phyloP scores from a whole-genome alignment of 495 filamentous ascomycete genomes.

The Aspergillus avenaceus region DNA sequence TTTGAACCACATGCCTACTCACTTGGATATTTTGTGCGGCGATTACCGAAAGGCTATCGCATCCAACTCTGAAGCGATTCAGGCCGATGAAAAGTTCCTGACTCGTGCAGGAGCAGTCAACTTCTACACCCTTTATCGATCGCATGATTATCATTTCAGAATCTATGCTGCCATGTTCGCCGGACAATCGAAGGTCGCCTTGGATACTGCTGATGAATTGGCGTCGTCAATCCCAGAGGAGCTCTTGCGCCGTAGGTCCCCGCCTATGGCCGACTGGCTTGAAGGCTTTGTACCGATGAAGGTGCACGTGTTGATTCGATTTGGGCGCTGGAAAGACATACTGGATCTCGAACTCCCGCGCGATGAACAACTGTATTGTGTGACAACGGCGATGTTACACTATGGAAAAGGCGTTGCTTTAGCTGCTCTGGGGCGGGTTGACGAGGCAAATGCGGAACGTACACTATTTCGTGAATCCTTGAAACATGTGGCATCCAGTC shows the following conservation, averaged over 20 bases:
- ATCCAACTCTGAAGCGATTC: constrained; percentile 60
- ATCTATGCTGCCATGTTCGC: constrained; percentile 72
- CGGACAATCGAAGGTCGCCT: constrained; percentile 50
- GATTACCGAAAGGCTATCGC: constrained; percentile 59
- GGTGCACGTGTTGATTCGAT: constrained; percentile 61
- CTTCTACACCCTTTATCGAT: constrained; percentile 66
- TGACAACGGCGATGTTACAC: constrained; percentile 59
- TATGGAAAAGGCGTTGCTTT: constrained; percentile 63
- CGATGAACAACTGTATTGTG: constrained; percentile 53
- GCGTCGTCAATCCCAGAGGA: constrained; percentile 54
- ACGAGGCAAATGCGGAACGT: constrained; percentile 43
- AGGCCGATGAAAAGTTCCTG: constrained; percentile 58
- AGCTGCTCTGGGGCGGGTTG: constrained; percentile 47
- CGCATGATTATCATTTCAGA: constrained; percentile 63
- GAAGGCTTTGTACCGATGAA: constrained; percentile 60
- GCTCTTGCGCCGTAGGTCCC: constrained; percentile 56
- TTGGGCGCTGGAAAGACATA: constrained; percentile 61
- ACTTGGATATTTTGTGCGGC: constrained; percentile 63
- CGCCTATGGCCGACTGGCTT: constrained; percentile 71
- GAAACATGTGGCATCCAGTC: constrained; percentile 42
- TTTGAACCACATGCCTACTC: constrained; percentile 69
- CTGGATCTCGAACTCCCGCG: constrained; percentile 42
- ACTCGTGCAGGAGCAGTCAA: constrained; percentile 45
- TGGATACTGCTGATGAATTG: constrained; percentile 50
- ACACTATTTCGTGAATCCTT: constrained; percentile 41